Percentiles rank a stretch among this genome's conserved stretches.
Evolutionary conservation across 202 grass and related monocot species (phyloP).

Genomic region (Digitaria exilis): DNA sequence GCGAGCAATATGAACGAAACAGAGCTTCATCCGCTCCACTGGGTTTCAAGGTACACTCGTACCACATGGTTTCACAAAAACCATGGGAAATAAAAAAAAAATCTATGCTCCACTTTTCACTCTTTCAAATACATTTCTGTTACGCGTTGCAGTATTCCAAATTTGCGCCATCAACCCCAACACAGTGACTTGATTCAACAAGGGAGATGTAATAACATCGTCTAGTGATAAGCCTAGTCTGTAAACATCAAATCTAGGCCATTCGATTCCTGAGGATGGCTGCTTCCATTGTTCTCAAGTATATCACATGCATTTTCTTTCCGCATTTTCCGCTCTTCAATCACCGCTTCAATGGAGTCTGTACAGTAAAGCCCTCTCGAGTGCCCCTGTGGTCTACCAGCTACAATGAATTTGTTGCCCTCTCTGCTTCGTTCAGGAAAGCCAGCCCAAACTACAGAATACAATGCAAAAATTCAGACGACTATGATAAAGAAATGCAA

Average conservation of each 20-base stretch:
- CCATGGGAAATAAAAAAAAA: neutral
- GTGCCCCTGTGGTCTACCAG: constrained; percentile 61
- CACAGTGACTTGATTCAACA: neutral
- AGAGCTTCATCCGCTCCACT: neutral
- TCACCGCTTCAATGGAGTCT: constrained; percentile 63
- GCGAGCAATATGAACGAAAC: neutral
- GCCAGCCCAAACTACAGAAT: constrained; percentile 68
- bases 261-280: constrained; percentile 48
- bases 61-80: neutral
- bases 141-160: neutral
- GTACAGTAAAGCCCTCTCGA: constrained; percentile 63
- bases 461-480: neutral
- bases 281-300: constrained; percentile 54
- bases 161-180: neutral
- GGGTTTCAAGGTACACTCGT: neutral
- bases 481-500: neutral
- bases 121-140: neutral
- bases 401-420: constrained; percentile 66
- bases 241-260: constrained; percentile 57
- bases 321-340: constrained; percentile 72
- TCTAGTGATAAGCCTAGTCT: constrained; percentile 3
- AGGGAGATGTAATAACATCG: neutral
- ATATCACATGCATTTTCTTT: constrained; percentile 63
- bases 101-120: neutral
- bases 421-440: constrained; percentile 68